Base-by-base conservation (phyloP, 2,329 filamentous ascomycete species). In the Plenodomus tracheiphilus region DNA sequence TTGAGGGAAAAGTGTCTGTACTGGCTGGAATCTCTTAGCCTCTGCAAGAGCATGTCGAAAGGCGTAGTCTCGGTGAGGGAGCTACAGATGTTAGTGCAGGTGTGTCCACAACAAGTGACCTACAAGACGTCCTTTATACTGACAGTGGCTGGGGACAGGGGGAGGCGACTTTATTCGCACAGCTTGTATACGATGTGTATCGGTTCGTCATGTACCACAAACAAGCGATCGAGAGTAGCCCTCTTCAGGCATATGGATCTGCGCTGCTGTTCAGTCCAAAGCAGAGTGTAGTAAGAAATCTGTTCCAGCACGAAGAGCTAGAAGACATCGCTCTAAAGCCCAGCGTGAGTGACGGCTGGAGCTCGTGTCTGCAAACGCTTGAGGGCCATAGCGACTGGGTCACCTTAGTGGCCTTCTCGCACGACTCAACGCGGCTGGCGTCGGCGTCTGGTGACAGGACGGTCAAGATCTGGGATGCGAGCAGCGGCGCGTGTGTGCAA, bases 211-310 rank as follows among this genome's bases (percentile, higher is more conserved):
- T 59, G 49, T 64, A 57, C 36, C 53, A 62, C 49, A 58, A 53
- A 36, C 17, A 30, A 18, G 40, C 38, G 43, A 65, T 65, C 25
- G 54, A 59, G 62, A 45, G 47, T 41, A 35, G 19, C 17, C 61
- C 62, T 44, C 53, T 67, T 16, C 62, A 68, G 34, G 21, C 47
- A 49, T 67, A 67, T 51, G 47, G 42, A 34, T 61, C 62, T 39
- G 58, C 56, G 8, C 54, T 67, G 1, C 28, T 62, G 39, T 65
- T 59, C 40, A 61, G 60, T 44, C 62, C 56, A 38, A 46, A 21
- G 20, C 17, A 44, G 7, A 64, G 59, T 39, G n/a, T 52, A 19
- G 54, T 61, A 4, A 55, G 56, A 40, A 21, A 32, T n/a, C 43
- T 52, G 2, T 58, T 58, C 19, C 32, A 51, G 36, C 34, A 56